A percentile compares a stretch with the other conserved stretches of the same genome.
phyloP scores from a whole-genome alignment of 805 yeast genomes.

The Candida sanyiensis region DNA sequence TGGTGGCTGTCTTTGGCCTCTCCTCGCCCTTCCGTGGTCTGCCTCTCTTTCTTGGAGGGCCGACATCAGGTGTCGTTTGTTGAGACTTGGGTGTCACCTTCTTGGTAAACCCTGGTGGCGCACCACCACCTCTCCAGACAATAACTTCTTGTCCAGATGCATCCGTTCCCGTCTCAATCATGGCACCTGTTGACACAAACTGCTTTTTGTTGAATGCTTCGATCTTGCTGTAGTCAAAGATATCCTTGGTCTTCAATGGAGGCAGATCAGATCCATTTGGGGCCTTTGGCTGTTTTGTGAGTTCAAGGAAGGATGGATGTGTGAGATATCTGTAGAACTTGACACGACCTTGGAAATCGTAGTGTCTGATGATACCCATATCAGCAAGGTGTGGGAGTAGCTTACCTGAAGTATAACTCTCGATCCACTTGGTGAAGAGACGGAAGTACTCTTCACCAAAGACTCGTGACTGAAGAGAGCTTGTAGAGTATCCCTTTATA shows the following conservation, averaged over 20 bases:
- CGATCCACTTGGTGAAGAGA: conserved; percentile 47
- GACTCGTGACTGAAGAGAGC: conserved; percentile 43
- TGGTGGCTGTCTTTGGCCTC: conserved; percentile 10
- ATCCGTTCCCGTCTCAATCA: conserved; percentile 6
- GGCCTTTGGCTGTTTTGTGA: conserved; percentile 25
- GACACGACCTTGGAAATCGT: conserved; percentile 68
- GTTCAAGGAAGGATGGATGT: conserved; percentile 32
- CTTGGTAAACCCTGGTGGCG: conserved; percentile 3
- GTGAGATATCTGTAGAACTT: conserved; percentile 66
- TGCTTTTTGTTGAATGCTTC: conserved; percentile 21
- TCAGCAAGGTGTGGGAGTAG: conserved; percentile 25
- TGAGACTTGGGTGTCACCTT: not conserved
- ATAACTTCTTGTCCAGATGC: conserved; percentile 8
- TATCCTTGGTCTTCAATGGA: not conserved
- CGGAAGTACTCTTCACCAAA: conserved; percentile 52
- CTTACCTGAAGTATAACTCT: conserved; percentile 35
- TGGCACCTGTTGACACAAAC: conserved; percentile 23
- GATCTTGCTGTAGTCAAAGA: conserved; percentile 4
- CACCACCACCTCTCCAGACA: conserved; percentile 16
- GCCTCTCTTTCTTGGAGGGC: conserved; percentile 20
- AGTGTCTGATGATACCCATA: conserved; percentile 47
- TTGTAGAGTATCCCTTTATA: conserved; percentile 51
- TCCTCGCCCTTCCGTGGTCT: conserved; percentile 25
- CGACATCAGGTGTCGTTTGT: not conserved
- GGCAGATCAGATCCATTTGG: conserved; percentile 27